phyloP scores from a whole-genome alignment of 331 rosid species.

The Spiraea crenata region DNA sequence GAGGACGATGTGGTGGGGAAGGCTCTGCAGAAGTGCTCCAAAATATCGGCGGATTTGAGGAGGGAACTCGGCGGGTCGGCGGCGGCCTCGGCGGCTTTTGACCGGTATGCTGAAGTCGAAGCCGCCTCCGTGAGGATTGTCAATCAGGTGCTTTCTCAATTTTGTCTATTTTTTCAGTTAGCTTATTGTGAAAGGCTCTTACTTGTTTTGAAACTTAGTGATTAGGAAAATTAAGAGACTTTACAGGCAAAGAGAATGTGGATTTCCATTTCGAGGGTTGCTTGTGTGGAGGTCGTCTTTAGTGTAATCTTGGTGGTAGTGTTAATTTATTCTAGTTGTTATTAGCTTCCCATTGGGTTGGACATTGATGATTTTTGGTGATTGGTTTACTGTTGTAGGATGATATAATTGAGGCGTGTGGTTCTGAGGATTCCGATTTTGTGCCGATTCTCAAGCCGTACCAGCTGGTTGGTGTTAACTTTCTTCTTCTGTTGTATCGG shows the following conservation, averaged over 20 bases:
- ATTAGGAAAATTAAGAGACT: neutral
- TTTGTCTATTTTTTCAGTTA: neutral
- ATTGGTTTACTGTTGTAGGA: slow-evolving; percentile 43
- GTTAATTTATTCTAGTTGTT: neutral
- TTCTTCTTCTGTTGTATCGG: slow-evolving; percentile 78
- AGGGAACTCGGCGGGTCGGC: slow-evolving; percentile 70
- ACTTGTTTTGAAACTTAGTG: too few species aligned
- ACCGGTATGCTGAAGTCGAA: slow-evolving; percentile 78
- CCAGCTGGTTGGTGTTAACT: slow-evolving; percentile 93
- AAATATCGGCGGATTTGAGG: slow-evolving; percentile 78
- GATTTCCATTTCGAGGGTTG: neutral
- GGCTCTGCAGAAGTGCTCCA: slow-evolving; percentile 87
- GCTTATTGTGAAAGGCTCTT: neutral
- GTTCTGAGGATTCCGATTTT: slow-evolving; percentile 72
- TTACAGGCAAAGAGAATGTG: neutral
- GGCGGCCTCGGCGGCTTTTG: slow-evolving; percentile 37
- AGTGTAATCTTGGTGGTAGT: neutral
- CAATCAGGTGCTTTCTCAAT: slow-evolving; percentile 49
- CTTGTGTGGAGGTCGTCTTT: neutral
- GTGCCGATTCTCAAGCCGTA: slow-evolving; percentile 92
- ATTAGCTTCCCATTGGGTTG: neutral
- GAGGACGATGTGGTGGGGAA: slow-evolving; percentile 71
- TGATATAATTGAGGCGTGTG: slow-evolving; percentile 79
- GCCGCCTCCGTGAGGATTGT: slow-evolving; percentile 79
- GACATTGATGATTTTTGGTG: neutral